Evolutionary conservation across 306 rosid genomes (phyloP), one percentile per base, ranked within the genome.

Genomic region (Cicer chorassanicum): DNA sequence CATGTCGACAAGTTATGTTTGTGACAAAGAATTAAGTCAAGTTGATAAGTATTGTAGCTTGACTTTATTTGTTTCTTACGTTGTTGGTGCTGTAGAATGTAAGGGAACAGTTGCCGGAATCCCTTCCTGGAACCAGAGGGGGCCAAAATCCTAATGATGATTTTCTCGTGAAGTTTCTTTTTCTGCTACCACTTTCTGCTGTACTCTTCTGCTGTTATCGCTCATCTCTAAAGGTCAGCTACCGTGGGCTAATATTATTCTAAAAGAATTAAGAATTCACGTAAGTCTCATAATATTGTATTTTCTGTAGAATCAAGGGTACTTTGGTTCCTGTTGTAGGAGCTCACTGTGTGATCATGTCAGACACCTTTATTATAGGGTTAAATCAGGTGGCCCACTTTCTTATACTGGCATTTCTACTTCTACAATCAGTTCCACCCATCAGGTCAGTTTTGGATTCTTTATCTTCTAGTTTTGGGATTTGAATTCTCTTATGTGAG

Each of bases 61-160:
- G 16, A 36, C 18, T 65, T 60, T 72, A 6, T 76, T 45, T n/a
- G 44, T 53, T 68, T 40, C 54, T 49, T 69, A 45, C 19, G 59
- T 71, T 14, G 72, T 69, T 85, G 68, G 69, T 76, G 51, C 76
- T 83, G 85, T 84, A 94, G 99, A 84, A 86, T 80, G 93, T 78
- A 65, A 86, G 99, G 89, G 90, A 77, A 60, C 83, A 82, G 77
- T 96, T 95, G 51, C 81, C 77, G 57, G 98, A 90, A 80, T 77
- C 98, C 80, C 93, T 95, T 80, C 98, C 97, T 19, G 93, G 98
- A 85, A 90, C 99, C 54, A 86, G 88, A 79, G 93, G 97, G 13
- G 99, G 98, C 24, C 83, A 67, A 83, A 89, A 89, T 78, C 96
- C 97, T 64, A 86, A 83, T 39, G 99, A 95, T 68, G 79, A 80